Percentiles rank a stretch among this genome's conserved stretches.
phyloP scores from a whole-genome alignment of 208 protist species.

The Polymyxa betae region DNA sequence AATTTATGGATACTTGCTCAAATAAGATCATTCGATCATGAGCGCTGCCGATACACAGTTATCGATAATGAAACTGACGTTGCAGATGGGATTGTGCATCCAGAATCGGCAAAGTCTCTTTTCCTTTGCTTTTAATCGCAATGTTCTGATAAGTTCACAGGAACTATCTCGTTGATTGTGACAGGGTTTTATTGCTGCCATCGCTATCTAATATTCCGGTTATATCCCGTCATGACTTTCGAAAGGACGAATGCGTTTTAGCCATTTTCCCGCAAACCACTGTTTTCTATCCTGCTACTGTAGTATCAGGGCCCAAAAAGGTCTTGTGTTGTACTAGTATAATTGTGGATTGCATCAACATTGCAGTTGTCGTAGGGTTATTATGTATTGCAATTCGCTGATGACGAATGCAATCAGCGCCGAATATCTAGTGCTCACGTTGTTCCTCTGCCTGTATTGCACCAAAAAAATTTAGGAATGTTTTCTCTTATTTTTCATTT shows the following conservation, averaged over 20 bases:
- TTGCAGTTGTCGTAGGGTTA: neutral
- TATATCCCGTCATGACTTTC: neutral
- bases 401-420: constrained; percentile 26
- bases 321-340: too few species aligned
- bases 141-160: neutral
- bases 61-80: constrained; percentile 36
- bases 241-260: constrained; percentile 23
- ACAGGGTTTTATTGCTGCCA: neutral
- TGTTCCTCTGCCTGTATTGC: neutral
- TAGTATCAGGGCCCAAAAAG: constrained; percentile 34
- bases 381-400: constrained; percentile 39
- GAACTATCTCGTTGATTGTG: constrained; percentile 40
- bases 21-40: neutral
- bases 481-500: neutral
- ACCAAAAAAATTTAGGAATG: neutral
- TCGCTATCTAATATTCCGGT: neutral
- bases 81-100: neutral
- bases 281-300: constrained; percentile 38
- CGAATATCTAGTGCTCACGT: neutral
- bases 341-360: too few species aligned
- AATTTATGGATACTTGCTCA: constrained; percentile 32
- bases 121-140: neutral
- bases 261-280: constrained; percentile 35
- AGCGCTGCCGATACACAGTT: constrained; percentile 31
- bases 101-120: neutral